Evolutionary conservation across 441 rosid genomes (phyloP).

Genomic region (Populus trichocarpa): DNA sequence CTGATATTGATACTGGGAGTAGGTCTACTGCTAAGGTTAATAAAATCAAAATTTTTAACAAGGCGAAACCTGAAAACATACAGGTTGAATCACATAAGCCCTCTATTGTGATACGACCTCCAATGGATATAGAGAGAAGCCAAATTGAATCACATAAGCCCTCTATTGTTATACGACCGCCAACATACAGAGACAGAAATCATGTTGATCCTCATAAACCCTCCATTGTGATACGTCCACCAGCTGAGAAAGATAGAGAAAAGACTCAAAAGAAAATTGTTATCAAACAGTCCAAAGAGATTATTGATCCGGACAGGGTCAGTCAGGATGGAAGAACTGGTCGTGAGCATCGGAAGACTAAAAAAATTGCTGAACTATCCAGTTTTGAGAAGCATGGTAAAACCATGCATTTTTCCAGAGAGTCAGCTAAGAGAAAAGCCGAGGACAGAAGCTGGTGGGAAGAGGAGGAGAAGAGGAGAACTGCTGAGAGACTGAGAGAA

Average conservation of each 20-base stretch:
- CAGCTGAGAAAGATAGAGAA: slow-evolving; percentile 59
- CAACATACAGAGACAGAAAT: no score
- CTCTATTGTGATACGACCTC: no score
- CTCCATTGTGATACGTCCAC: slow-evolving; percentile 54
- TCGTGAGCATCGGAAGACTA: slow-evolving; percentile 69
- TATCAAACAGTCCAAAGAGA: slow-evolving; percentile 74
- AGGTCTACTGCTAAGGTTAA: slow-evolving; percentile 57
- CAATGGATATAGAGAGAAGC: no score
- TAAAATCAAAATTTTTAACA: slow-evolving; percentile 52
- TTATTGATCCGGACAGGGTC: slow-evolving; percentile 62
- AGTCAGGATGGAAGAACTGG: slow-evolving; percentile 74
- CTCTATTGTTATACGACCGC: no score
- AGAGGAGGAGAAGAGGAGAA: slow-evolving; percentile 73
- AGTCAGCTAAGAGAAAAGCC: slow-evolving; percentile 50
- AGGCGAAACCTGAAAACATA: no score
- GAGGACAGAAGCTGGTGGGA: slow-evolving; percentile 78
- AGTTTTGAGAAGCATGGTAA: slow-evolving; percentile 52
- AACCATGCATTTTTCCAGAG: slow-evolving; percentile 37
- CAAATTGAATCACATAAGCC: no score
- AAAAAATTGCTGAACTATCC: slow-evolving; percentile 77
- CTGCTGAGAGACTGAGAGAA: slow-evolving; percentile 47
- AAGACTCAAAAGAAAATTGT: slow-evolving; percentile 73
- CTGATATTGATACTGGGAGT: slow-evolving; percentile 53
- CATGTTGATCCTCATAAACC: no score
- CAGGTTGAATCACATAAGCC: no score